Evolutionary conservation across 1,284 basidiomycete genomes (phyloP).

Genomic region (Peniophora sp.): DNA sequence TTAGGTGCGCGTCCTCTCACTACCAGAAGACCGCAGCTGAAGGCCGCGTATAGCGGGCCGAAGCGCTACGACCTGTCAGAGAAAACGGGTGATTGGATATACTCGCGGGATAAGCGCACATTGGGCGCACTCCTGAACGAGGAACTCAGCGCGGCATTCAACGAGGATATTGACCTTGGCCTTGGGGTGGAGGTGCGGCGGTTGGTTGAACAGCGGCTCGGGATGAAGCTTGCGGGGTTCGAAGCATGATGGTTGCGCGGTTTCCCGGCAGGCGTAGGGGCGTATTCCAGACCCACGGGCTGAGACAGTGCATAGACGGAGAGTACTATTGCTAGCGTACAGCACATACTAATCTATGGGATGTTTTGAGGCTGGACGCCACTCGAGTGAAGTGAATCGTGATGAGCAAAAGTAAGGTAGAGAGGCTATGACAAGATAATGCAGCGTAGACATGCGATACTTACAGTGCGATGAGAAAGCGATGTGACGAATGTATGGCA

Average conservation of each 20-base stretch:
- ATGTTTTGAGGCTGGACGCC: too few relatives aligned
- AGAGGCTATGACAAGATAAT: too few relatives aligned
- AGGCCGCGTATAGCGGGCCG: conserved; percentile 58
- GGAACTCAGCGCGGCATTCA: conserved; percentile 38
- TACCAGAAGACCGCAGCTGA: neutral
- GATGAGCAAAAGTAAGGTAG: too few relatives aligned
- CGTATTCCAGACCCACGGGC: too few relatives aligned
- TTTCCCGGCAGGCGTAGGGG: too few relatives aligned
- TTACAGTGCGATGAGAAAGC: conserved; percentile 1
- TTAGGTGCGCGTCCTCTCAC: conserved; percentile 41
- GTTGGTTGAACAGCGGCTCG: neutral
- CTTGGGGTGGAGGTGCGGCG: conserved; percentile 9
- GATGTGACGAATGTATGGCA: conserved; percentile 1
- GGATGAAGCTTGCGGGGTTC: neutral
- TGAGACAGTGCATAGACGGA: too few relatives aligned
- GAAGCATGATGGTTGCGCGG: too few relatives aligned
- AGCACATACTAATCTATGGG: too few relatives aligned
- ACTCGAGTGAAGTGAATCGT: too few relatives aligned
- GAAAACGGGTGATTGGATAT: conserved; percentile 63
- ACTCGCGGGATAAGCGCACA: conserved; percentile 59
- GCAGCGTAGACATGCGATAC: too few relatives aligned
- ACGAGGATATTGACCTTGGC: conserved; percentile 18
- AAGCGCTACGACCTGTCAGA: conserved; percentile 78
- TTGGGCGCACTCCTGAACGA: conserved; percentile 63
- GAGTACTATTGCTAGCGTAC: too few relatives aligned